Percentiles rank a stretch among this genome's conserved stretches.
phyloP scores from a whole-genome alignment of 441 rosid genomes.

The Adansonia gregorii region DNA sequence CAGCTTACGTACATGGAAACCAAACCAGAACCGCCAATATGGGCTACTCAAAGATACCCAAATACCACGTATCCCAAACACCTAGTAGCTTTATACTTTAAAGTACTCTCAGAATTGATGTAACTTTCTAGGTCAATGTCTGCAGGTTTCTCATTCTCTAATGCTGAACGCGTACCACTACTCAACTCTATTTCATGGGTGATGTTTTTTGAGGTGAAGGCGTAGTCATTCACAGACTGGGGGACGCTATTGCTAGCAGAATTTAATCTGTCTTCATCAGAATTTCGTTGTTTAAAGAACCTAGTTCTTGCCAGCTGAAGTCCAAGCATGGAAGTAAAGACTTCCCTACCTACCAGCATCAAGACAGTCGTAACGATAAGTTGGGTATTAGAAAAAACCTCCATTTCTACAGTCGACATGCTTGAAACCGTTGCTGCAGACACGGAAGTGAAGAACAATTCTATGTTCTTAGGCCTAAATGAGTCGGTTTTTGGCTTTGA shows the following conservation, averaged over 20 bases:
- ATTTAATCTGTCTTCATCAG: not conserved
- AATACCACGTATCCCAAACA: conserved; percentile 27
- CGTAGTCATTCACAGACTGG: no score
- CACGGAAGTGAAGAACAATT: conserved; percentile 62
- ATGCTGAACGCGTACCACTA: not conserved
- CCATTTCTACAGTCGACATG: conserved; percentile 65
- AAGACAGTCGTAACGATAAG: conserved; percentile 47
- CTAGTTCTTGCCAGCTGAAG: conserved; percentile 14
- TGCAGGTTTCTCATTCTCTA: not conserved
- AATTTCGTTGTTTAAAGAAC: not conserved
- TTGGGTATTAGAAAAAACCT: conserved; percentile 54
- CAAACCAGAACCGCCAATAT: conserved; percentile 23
- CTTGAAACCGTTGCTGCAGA: conserved; percentile 61
- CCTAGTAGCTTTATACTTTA: conserved; percentile 17
- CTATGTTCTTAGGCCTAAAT: conserved; percentile 32
- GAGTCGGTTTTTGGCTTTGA: conserved; percentile 30
- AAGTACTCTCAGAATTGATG: not conserved
- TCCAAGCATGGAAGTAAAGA: conserved; percentile 41
- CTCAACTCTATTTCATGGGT: not conserved
- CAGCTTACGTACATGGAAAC: conserved; percentile 21
- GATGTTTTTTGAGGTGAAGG: not conserved
- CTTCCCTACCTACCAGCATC: conserved; percentile 54
- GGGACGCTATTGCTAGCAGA: not conserved
- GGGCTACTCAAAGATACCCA: conserved; percentile 31
- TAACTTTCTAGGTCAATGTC: not conserved